A percentile compares a stretch with the other conserved stretches of the same genome.
phyloP scores from a whole-genome alignment of 306 rosid genomes.

The Comarum palustre region DNA sequence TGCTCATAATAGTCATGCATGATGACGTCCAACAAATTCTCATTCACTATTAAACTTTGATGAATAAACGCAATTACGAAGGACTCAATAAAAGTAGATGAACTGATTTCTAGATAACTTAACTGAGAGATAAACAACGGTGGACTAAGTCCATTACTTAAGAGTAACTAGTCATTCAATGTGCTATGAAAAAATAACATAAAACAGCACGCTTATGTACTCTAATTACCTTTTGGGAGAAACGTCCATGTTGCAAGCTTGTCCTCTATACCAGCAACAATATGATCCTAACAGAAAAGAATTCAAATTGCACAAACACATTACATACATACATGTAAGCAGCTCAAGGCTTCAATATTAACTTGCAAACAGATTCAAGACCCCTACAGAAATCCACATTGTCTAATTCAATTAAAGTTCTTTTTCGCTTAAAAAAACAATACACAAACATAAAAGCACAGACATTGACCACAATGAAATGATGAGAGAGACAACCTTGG shows the following conservation, averaged over 20 bases:
- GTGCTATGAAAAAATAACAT: neutral
- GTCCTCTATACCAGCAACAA: conserved; percentile 87
- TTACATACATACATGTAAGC: too few relatives aligned
- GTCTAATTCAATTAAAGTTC: neutral
- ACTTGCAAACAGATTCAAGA: neutral
- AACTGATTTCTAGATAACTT: neutral
- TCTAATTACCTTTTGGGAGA: conserved; percentile 85
- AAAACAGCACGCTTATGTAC: conserved; percentile 8
- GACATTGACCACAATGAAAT: neutral
- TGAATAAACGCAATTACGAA: neutral
- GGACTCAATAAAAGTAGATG: neutral
- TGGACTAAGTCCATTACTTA: neutral
- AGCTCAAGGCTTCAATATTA: too few relatives aligned
- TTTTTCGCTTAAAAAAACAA: too few relatives aligned
- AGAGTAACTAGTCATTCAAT: neutral
- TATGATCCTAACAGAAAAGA: conserved; percentile 69
- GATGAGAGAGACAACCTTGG: conserved; percentile 48
- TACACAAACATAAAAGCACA: too few relatives aligned
- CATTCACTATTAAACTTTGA: neutral
- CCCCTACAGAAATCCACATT: neutral
- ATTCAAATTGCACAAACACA: conserved; percentile 2
- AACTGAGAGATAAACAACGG: neutral
- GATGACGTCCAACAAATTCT: neutral
- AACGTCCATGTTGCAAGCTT: conserved; percentile 93
- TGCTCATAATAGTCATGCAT: neutral